Percentiles rank a stretch among this genome's conserved stretches.
These are phyloP conservation scores for Kondoa malvinella DNA, from an alignment of 768 basidiomycete species.

Conservation along the genomic window DNA sequence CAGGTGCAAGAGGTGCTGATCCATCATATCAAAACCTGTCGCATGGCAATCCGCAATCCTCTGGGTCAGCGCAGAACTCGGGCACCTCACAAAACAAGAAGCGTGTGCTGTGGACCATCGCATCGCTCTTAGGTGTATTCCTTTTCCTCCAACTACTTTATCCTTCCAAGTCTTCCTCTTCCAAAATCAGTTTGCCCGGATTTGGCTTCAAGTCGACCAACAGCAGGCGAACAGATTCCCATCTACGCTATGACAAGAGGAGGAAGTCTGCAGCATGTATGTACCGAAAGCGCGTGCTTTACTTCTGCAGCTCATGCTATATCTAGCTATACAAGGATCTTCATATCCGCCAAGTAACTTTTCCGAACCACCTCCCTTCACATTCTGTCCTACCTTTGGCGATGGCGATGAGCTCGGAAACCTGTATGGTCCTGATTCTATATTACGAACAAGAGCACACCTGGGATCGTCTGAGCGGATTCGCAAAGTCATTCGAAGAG, in stretches of 20 bases:
- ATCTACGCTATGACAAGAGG: conserved; percentile 14
- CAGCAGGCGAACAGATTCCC: conserved; percentile 24
- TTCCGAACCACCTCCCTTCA: conserved; percentile 50
- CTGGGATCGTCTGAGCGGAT: conserved; percentile 24
- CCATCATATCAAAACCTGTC: not conserved
- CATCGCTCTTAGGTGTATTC: conserved; percentile 20
- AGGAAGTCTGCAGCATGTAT: conserved; percentile 18
- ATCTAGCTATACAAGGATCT: conserved; percentile 1
- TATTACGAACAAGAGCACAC: conserved; percentile 37
- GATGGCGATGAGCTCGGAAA: conserved; percentile 59
- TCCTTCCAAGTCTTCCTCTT: conserved; percentile 11
- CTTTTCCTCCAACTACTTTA: conserved; percentile 25
- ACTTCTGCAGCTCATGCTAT: too few relatives aligned
- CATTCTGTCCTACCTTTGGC: conserved; percentile 77
- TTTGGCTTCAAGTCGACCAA: conserved; percentile 20
- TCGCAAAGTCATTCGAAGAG: conserved; percentile 25
- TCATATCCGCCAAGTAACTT: conserved; percentile 23
- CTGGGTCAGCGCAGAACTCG: not conserved
- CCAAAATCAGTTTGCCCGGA: conserved; percentile 22
- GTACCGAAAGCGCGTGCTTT: conserved; percentile 14
- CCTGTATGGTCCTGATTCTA: conserved; percentile 57
- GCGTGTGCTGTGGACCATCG: conserved; percentile 20
- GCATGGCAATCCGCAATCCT: not conserved
- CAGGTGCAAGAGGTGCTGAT: not conserved
- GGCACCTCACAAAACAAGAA: not conserved